Percentiles rank a stretch among this genome's conserved stretches.
These are phyloP conservation scores for Viola odorata DNA, from an alignment of 345 rosid genomes.

Conservation along the genomic window DNA sequence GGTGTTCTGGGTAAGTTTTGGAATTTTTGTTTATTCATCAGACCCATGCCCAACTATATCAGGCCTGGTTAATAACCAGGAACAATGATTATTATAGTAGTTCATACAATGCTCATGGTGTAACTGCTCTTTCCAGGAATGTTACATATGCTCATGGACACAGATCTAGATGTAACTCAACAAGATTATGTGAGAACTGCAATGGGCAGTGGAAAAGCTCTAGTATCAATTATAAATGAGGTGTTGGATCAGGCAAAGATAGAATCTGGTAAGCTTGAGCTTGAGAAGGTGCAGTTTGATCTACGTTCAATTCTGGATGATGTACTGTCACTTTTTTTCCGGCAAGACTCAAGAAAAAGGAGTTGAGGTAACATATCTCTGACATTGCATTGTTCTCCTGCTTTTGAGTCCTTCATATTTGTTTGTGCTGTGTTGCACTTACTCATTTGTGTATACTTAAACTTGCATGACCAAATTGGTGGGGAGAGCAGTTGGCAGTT, in stretches of 20 bases:
- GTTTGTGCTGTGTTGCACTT: not conserved
- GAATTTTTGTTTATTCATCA: conserved; percentile 5
- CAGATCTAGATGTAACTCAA: conserved; percentile 82
- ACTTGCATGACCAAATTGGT: conserved; percentile 15
- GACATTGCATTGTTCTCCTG: not conserved
- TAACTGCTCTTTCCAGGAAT: conserved; percentile 49
- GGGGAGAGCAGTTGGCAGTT: conserved; percentile 69
- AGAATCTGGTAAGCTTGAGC: conserved; percentile 94
- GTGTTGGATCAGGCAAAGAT: conserved; percentile 94
- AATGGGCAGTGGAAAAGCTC: conserved; percentile 87
- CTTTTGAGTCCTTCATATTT: not conserved
- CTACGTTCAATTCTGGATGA: conserved; percentile 77
- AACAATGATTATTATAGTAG: not conserved
- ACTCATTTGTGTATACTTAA: conserved; percentile 12
- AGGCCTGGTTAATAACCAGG: not conserved
- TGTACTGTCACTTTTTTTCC: conserved; percentile 88
- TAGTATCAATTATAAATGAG: conserved; percentile 83
- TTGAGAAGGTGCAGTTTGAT: conserved; percentile 80
- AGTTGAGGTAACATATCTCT: conserved; percentile 57
- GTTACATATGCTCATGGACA: conserved; percentile 88
- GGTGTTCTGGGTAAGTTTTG: conserved; percentile 85
- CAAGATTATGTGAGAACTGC: conserved; percentile 90
- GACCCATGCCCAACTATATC: not conserved
- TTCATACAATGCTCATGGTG: conserved; percentile 14
- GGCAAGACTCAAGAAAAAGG: conserved; percentile 84